Evolutionary conservation across 441 rosid species (phyloP).

Genomic region (Brassica hybrid): DNA sequence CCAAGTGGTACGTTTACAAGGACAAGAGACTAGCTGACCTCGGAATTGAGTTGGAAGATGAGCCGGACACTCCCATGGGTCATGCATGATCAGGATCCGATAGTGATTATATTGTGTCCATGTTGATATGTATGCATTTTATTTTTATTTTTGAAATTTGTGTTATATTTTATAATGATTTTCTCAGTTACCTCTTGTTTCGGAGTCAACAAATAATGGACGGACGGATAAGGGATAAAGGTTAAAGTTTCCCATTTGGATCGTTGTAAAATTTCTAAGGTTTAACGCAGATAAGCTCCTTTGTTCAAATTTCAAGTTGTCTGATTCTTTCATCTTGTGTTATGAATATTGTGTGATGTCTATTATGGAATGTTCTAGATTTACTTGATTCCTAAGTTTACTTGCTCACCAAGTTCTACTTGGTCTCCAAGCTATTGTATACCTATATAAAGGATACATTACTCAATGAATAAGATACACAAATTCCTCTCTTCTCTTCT

Average conservation of each 20-base stretch:
- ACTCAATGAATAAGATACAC: too few species aligned
- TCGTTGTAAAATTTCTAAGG: slow-evolving; percentile 23
- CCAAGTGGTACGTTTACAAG: slow-evolving; percentile 87
- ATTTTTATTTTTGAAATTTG: slow-evolving; percentile 41
- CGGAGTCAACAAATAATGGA: slow-evolving; percentile 38
- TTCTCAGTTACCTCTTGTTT: slow-evolving; percentile 35
- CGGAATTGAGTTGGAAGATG: slow-evolving; percentile 77
- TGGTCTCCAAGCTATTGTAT: too few species aligned
- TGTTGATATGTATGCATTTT: slow-evolving; percentile 33
- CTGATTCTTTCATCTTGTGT: neutral
- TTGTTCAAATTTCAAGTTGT: slow-evolving; percentile 1
- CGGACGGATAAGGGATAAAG: slow-evolving; percentile 40
- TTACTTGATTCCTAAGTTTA: too few species aligned
- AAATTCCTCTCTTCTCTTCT: too few species aligned
- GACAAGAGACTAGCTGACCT: slow-evolving; percentile 72
- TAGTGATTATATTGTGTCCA: slow-evolving; percentile 27
- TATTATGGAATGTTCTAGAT: too few species aligned
- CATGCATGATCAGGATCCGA: slow-evolving; percentile 45
- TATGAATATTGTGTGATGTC: too few species aligned
- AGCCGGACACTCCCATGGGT: slow-evolving; percentile 45
- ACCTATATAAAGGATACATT: too few species aligned
- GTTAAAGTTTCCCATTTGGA: slow-evolving; percentile 21
- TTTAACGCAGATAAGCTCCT: slow-evolving; percentile 27
- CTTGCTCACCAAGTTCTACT: too few species aligned
- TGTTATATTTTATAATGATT: slow-evolving; percentile 30